Evolutionary conservation across 2,329 filamentous ascomycete genomes (phyloP).

Genomic region (Fusarium hostae): DNA sequence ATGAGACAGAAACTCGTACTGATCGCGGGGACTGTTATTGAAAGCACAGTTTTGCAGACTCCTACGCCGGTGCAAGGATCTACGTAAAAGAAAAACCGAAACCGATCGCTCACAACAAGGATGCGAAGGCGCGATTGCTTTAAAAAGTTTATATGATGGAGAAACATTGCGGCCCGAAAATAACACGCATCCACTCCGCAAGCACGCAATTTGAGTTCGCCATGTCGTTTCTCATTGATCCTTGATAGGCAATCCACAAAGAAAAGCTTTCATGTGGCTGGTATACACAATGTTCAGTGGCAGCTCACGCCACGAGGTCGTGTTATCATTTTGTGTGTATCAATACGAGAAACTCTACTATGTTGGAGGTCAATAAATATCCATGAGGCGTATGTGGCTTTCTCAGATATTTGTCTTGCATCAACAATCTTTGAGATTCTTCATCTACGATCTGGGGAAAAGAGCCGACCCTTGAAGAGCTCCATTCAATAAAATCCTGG

Average conservation of each 20-base stretch:
- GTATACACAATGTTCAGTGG: not conserved
- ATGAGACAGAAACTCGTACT: not conserved
- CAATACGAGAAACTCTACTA: not conserved
- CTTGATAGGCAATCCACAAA: not conserved
- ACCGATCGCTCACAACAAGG: constrained; percentile 7
- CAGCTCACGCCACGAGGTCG: not conserved
- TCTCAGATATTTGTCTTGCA: no score
- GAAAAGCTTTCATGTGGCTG: not conserved
- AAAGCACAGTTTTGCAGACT: no score
- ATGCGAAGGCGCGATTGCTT: constrained; percentile 23
- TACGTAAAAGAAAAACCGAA: constrained; percentile 7
- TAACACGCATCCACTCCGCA: not conserved
- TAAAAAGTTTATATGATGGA: constrained; percentile 30
- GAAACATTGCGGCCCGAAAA: constrained; percentile 8
- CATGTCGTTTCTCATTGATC: constrained; percentile 5
- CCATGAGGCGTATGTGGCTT: not conserved
- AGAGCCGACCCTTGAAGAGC: not conserved
- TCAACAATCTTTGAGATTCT: not conserved
- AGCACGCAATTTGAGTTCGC: constrained; percentile 29
- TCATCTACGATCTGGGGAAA: no score
- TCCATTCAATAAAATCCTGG: no score
- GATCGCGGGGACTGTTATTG: no score
- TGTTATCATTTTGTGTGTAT: not conserved
- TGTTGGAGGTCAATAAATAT: not conserved
- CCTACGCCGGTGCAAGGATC: not conserved